phyloP scores from a whole-genome alignment of 108 stramenopile species.

The Cyclotella atomus region DNA sequence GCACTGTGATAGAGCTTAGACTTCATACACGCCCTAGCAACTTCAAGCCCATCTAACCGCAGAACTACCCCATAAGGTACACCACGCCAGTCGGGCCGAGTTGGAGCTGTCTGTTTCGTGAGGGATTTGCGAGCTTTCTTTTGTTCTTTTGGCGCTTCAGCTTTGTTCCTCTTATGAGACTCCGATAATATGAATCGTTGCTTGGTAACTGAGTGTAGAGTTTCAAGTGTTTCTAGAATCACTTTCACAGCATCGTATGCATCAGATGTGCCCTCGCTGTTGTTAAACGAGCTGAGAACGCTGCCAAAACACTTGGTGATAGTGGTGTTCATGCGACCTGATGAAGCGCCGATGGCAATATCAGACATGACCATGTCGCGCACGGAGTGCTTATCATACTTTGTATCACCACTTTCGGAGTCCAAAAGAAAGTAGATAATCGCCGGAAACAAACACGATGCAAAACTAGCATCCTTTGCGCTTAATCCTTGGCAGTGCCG shows the following conservation, averaged over 20 bases:
- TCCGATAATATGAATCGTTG: conserved; percentile 49
- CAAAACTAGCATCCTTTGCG: conserved; percentile 62
- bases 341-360: conserved; percentile 50
- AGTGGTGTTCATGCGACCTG: conserved; percentile 31
- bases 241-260: conserved; percentile 43
- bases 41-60: conserved; percentile 60
- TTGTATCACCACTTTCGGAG: conserved; percentile 16
- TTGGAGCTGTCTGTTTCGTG: conserved; percentile 3
- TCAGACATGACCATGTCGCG: conserved; percentile 38
- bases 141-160: neutral
- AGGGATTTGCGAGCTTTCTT: conserved; percentile 29
- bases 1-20: conserved; percentile 65
- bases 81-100: conserved; percentile 62
- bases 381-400: conserved; percentile 5
- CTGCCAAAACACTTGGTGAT: conserved; percentile 51
- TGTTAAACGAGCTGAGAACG: conserved; percentile 3
- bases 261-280: neutral
- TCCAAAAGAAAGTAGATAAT: conserved; percentile 60
- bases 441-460: conserved; percentile 65
- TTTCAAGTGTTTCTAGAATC: conserved; percentile 60
- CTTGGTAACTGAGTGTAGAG: conserved; percentile 53
- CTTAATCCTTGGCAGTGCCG: conserved; percentile 58
- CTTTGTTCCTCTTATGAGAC: conserved; percentile 27
- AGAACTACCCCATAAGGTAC: conserved; percentile 73
- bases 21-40: conserved; percentile 66